A percentile compares a stretch with the other conserved stretches of the same genome.
Conservation (phyloP, 257 asterid genomes). For the Euphrasia confusa region DNA sequence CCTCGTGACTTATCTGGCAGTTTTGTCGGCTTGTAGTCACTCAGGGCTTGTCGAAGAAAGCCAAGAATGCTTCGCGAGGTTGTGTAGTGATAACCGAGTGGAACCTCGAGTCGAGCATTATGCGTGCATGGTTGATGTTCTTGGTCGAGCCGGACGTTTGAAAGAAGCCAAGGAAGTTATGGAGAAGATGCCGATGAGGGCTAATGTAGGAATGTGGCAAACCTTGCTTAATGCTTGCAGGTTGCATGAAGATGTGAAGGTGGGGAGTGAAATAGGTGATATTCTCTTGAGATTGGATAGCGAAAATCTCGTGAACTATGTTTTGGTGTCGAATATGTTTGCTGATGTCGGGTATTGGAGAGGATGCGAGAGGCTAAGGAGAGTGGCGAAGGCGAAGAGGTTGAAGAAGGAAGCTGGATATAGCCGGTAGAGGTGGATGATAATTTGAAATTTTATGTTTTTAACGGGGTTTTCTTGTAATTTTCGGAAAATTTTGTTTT, state of each 20-base stretch:
- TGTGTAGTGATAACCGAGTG: constrained; percentile 33
- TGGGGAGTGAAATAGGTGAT: constrained; percentile 51
- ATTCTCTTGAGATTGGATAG: constrained; percentile 41
- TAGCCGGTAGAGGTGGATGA: constrained; percentile 38
- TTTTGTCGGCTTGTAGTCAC: constrained; percentile 64
- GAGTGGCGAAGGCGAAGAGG: constrained; percentile 39
- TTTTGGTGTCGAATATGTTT: constrained; percentile 47
- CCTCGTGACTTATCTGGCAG: constrained; percentile 50
- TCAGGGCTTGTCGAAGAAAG: constrained; percentile 59
- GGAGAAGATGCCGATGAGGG: constrained; percentile 50
- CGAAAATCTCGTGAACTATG: constrained; percentile 20
- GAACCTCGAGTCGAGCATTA: constrained; percentile 53
- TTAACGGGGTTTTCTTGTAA: too few relatives aligned
- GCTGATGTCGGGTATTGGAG: constrained; percentile 49
- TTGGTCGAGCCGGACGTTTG: background rate
- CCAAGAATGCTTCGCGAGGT: constrained; percentile 38
- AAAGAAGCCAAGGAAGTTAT: constrained; percentile 22
- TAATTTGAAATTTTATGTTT: too few relatives aligned
- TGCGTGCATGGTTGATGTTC: background rate
- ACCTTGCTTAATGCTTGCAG: constrained; percentile 58
- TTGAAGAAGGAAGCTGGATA: constrained; percentile 53
- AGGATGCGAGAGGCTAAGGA: constrained; percentile 46
- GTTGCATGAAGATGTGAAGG: constrained; percentile 40
- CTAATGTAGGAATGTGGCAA: constrained; percentile 55
- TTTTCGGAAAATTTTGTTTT: too few relatives aligned